A percentile compares a stretch with the other conserved stretches of the same genome.
These are phyloP conservation scores for Lepiota venenata DNA, from an alignment of 768 basidiomycete genomes.

Conservation along the genomic window DNA sequence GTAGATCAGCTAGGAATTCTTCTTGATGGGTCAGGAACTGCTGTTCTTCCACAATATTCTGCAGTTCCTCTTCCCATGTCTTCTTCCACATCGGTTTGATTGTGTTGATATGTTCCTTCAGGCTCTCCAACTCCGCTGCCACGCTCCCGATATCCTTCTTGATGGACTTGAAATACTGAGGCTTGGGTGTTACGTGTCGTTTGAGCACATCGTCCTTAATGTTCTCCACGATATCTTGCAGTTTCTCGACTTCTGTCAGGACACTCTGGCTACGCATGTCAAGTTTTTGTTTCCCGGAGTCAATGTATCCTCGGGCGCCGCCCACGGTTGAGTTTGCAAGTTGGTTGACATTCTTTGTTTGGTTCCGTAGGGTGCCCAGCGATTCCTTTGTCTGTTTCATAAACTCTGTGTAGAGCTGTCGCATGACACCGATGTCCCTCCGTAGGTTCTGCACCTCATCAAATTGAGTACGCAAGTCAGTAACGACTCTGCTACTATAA, in stretches of 20 bases:
- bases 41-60: slow-evolving; percentile 96
- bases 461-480: slow-evolving; percentile 87
- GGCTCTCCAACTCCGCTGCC: slow-evolving; percentile 65
- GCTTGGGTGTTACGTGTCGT: slow-evolving; percentile 82
- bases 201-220: slow-evolving; percentile 91
- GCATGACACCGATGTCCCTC: slow-evolving; percentile 89
- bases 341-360: slow-evolving; percentile 86
- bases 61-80: slow-evolving; percentile 96
- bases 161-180: slow-evolving; percentile 64
- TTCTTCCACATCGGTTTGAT: slow-evolving; percentile 98
- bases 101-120: slow-evolving; percentile 83
- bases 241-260: slow-evolving; percentile 88
- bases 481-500: slow-evolving; percentile 68
- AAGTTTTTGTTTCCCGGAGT: slow-evolving; percentile 89
- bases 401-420: slow-evolving; percentile 93
- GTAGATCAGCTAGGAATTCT: slow-evolving; percentile 81
- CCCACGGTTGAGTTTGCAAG: slow-evolving; percentile 80
- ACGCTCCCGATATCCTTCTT: slow-evolving; percentile 68
- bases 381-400: slow-evolving; percentile 89
- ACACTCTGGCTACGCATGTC: slow-evolving; percentile 87
- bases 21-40: slow-evolving; percentile 92
- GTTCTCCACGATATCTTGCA: slow-evolving; percentile 87
- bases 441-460: slow-evolving; percentile 94
- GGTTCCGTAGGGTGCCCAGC: slow-evolving; percentile 69
- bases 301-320: slow-evolving; percentile 84